A percentile compares a stretch with the other conserved stretches of the same genome.
phyloP scores from a whole-genome alignment of 257 asterid species.

The Ballota nigra region DNA sequence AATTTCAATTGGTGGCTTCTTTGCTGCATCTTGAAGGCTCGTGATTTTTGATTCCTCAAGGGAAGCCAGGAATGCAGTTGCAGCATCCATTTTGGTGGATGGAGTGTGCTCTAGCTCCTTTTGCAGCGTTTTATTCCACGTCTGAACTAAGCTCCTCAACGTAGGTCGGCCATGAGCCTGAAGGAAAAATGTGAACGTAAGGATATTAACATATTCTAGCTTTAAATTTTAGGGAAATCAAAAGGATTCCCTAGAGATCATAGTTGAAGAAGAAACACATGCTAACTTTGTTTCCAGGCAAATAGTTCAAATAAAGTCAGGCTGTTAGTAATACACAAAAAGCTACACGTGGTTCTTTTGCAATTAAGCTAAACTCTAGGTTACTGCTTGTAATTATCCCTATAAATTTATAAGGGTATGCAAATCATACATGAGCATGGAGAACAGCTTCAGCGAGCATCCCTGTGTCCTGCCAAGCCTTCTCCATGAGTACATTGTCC shows the following conservation, averaged over 20 bases:
- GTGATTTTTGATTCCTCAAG: conserved; percentile 94
- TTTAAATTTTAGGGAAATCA: no score
- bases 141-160: conserved; percentile 78
- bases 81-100: conserved; percentile 82
- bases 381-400: not conserved
- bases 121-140: conserved; percentile 82
- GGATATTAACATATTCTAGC: not conserved
- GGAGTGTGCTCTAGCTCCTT: conserved; percentile 80
- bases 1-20: conserved; percentile 92
- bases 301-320: not conserved
- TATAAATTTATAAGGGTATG: conserved; percentile 1
- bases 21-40: conserved; percentile 89
- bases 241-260: no score
- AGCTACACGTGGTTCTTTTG: no score
- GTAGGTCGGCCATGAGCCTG: conserved; percentile 98
- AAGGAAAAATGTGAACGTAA: conserved; percentile 14
- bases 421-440: conserved; percentile 72
- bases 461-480: conserved; percentile 97
- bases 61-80: conserved; percentile 90
- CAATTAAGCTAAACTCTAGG: no score
- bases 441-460: conserved; percentile 99
- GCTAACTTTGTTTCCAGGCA: no score
- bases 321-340: no score
- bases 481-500: conserved; percentile 94
- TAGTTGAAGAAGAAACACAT: no score